A percentile compares a stretch with the other conserved stretches of the same genome.
phyloP scores from a whole-genome alignment of 306 rosid genomes.

The Chamaecrista fasciculata region DNA sequence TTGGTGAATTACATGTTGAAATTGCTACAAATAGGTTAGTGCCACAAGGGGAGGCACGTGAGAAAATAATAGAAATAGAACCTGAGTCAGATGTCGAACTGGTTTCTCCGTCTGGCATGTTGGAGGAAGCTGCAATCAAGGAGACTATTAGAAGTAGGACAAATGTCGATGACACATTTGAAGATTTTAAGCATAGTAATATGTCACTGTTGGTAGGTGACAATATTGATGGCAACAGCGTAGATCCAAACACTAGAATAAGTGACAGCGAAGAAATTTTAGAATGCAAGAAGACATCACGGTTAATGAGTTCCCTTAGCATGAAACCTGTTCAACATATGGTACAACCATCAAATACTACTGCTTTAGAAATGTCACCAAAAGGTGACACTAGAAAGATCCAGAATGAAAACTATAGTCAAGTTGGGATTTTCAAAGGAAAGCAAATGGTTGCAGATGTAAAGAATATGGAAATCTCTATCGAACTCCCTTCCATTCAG shows the following conservation, averaged over 20 bases:
- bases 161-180: neutral
- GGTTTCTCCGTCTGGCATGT: neutral
- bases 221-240: neutral
- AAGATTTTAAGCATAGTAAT: neutral
- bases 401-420: neutral
- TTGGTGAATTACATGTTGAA: conserved; percentile 5
- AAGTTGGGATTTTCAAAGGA: neutral
- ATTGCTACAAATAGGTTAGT: neutral
- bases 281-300: conserved; percentile 20
- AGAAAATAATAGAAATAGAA: neutral
- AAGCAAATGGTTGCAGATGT: conserved; percentile 1
- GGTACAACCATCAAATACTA: neutral
- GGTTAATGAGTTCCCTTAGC: conserved; percentile 12
- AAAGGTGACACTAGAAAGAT: neutral
- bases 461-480: neutral
- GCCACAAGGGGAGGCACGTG: neutral
- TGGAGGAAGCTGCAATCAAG: conserved; percentile 16
- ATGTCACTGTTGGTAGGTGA: conserved; percentile 6
- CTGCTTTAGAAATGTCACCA: neutral
- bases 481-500: conserved; percentile 18
- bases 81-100: conserved; percentile 6
- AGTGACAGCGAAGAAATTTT: conserved; percentile 16
- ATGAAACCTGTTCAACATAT: neutral
- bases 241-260: neutral
- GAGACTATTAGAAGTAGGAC: conserved; percentile 9